Percentiles rank a stretch among this genome's conserved stretches.
Conservation (phyloP, 176 grass and related monocot species). For the Triticum dicoccoides region DNA sequence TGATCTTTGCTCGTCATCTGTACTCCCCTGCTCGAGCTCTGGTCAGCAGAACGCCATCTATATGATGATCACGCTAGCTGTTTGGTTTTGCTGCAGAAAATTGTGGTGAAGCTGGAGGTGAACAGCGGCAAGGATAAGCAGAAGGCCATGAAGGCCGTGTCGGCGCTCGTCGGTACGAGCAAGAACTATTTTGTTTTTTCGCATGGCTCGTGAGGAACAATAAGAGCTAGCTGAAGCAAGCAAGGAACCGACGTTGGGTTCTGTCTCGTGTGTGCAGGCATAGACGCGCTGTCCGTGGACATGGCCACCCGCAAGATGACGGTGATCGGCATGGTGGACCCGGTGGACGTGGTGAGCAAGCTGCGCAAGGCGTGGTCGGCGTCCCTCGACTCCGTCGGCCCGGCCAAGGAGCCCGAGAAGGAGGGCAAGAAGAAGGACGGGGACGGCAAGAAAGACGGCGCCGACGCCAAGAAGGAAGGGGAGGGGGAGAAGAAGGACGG, state of each 20-base stretch:
- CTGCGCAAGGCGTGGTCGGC: conserved; percentile 69
- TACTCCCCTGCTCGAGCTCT: neutral
- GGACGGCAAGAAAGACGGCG: conserved; percentile 25
- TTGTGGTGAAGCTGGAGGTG: conserved; percentile 72
- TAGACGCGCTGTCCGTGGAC: conserved; percentile 73
- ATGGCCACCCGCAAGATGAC: conserved; percentile 75
- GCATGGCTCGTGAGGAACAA: neutral
- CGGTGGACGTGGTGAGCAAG: conserved; percentile 75
- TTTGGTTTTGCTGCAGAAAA: conserved; percentile 50
- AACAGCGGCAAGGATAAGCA: conserved; percentile 75
- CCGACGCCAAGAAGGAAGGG: conserved; percentile 33
- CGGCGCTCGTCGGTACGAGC: conserved; percentile 45
- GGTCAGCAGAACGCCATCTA: neutral
- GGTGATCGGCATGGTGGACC: conserved; percentile 68
- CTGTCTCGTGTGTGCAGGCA: conserved; percentile 36
- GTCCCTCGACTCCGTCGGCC: conserved; percentile 51
- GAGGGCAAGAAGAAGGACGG: conserved; percentile 36
- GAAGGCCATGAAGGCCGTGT: conserved; percentile 80
- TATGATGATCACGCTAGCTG: neutral
- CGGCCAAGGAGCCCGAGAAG: conserved; percentile 77
- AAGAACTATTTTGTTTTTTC: neutral
- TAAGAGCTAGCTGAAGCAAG: neutral
- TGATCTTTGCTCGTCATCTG: neutral
- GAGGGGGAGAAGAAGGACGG: neutral
- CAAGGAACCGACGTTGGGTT: neutral